These are phyloP conservation scores for Santalum album DNA, from an alignment of 164 flowering plant species.

Conservation along the genomic window DNA sequence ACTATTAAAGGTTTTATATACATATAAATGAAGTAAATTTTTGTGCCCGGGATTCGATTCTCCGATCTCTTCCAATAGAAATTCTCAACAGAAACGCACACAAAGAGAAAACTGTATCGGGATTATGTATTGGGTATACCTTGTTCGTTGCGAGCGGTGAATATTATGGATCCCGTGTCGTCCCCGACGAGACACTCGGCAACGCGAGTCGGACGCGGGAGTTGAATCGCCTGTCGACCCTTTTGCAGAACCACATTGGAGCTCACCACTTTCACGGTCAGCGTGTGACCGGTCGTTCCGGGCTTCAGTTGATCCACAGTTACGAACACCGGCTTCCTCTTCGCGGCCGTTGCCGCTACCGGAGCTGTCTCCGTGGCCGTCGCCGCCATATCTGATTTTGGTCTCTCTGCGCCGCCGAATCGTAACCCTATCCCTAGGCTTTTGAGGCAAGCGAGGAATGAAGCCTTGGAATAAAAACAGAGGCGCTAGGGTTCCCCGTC, in stretches of 20 bases:
- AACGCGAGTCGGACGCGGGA: slow-evolving; percentile 32
- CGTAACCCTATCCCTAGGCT: not conserved
- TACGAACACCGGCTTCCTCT: slow-evolving; percentile 45
- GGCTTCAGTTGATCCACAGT: slow-evolving; percentile 48
- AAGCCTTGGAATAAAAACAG: too few relatives aligned
- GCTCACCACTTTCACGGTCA: slow-evolving; percentile 38
- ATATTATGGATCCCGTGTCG: slow-evolving; percentile 44
- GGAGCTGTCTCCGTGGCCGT: not conserved
- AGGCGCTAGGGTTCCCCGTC: too few relatives aligned
- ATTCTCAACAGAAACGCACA: not conserved
- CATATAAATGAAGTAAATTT: too few relatives aligned
- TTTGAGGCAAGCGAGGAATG: too few relatives aligned
- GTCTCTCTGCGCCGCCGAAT: not conserved
- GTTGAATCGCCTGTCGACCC: slow-evolving; percentile 25
- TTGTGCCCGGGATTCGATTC: too few relatives aligned
- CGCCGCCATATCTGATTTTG: not conserved
- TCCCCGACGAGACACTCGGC: slow-evolving; percentile 60
- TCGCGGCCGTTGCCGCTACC: slow-evolving; percentile 9
- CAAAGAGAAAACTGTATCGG: not conserved
- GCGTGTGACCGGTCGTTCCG: slow-evolving; percentile 43
- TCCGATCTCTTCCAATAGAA: too few relatives aligned
- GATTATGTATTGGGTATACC: slow-evolving; percentile 16
- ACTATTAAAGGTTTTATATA: too few relatives aligned
- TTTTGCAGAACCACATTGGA: slow-evolving; percentile 30
- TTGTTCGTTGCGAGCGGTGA: slow-evolving; percentile 60